These are phyloP conservation scores for Sesbania bispinosa DNA, from an alignment of 306 rosid species.

Conservation along the genomic window DNA sequence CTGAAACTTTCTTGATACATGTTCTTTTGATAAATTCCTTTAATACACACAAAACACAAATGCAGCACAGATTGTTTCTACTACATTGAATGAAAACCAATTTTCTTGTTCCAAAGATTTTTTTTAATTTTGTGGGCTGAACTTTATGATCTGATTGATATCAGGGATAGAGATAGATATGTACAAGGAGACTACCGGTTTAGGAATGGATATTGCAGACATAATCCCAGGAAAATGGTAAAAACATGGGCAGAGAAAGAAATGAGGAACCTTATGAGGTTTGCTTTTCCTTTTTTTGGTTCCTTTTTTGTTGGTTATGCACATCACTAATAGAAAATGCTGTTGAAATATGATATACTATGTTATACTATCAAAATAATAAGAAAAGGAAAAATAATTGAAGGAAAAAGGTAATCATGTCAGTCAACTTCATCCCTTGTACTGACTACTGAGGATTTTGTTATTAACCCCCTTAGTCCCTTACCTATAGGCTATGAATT, in stretches of 20 bases:
- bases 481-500: neutral
- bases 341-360: neutral
- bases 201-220: constrained; percentile 81
- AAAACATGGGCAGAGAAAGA: constrained; percentile 99
- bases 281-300: constrained; percentile 11
- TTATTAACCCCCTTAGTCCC: neutral
- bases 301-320: neutral
- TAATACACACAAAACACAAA: neutral
- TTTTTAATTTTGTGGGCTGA: constrained; percentile 14
- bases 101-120: neutral
- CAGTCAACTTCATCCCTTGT: too few relatives aligned
- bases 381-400: neutral
- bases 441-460: too few relatives aligned
- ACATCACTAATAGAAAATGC: neutral
- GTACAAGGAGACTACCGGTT: constrained; percentile 94
- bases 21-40: neutral
- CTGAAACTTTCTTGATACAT: neutral
- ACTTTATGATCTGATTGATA: constrained; percentile 24
- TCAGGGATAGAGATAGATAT: constrained; percentile 92
- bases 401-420: neutral
- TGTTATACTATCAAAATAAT: constrained; percentile 1
- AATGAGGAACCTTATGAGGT: constrained; percentile 90
- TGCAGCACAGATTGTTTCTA: neutral
- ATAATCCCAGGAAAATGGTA: constrained; percentile 96
- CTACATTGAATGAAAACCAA: neutral